phyloP scores from a whole-genome alignment of 306 rosid genomes.

The Cercis canadensis region DNA sequence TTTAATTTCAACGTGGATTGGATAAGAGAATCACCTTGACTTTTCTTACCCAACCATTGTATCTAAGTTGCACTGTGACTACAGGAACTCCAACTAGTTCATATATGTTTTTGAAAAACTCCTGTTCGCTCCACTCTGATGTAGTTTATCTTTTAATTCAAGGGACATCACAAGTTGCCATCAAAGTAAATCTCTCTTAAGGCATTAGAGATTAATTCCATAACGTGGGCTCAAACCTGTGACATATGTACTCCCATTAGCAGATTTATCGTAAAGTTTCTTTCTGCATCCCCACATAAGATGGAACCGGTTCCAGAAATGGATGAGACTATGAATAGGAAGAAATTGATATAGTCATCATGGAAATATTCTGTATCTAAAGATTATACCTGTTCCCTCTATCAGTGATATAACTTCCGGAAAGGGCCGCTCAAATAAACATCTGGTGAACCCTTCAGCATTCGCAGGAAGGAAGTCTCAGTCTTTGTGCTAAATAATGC shows the following conservation, averaged over 20 bases:
- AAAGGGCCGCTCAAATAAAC: constrained; percentile 95
- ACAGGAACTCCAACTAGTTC: constrained; percentile 95
- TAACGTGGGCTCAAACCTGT: constrained; percentile 47
- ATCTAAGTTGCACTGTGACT: constrained; percentile 98
- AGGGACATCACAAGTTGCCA: constrained; percentile 96
- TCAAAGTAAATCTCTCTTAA: constrained; percentile 43
- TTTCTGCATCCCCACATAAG: constrained; percentile 99
- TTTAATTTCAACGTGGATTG: not conserved
- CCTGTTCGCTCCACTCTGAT: constrained; percentile 74
- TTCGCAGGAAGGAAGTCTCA: constrained; percentile 93
- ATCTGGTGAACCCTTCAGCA: constrained; percentile 99
- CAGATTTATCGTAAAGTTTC: constrained; percentile 72
- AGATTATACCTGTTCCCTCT: constrained; percentile 86
- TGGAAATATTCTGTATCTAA: constrained; percentile 12
- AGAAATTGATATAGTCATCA: constrained; percentile 31
- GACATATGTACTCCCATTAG: constrained; percentile 72
- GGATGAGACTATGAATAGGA: constrained; percentile 35
- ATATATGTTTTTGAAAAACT: constrained; percentile 81
- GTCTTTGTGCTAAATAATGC: constrained; percentile 96
- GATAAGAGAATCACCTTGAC: constrained; percentile 71
- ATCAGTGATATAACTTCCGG: constrained; percentile 82
- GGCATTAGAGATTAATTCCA: constrained; percentile 24
- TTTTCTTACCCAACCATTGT: constrained; percentile 94
- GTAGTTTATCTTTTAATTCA: constrained; percentile 92
- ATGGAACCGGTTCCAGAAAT: constrained; percentile 77